Conservation (phyloP, 202 grass and related monocot species). For the Setaria viridis region DNA sequence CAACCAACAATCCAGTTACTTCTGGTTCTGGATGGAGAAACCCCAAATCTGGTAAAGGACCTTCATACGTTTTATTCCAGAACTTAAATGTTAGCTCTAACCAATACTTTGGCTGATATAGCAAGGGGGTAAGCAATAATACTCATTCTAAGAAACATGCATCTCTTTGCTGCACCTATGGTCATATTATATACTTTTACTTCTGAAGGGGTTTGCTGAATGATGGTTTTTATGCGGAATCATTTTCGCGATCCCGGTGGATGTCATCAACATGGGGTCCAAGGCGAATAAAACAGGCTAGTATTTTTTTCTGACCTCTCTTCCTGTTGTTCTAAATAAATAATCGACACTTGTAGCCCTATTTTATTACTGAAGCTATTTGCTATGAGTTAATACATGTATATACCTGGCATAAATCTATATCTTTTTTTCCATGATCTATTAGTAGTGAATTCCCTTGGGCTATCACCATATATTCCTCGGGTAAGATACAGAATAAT, state of each 20-base stretch:
- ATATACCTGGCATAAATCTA: background rate
- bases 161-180: background rate
- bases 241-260: conserved; percentile 86
- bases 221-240: conserved; percentile 86
- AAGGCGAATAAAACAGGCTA: conserved; percentile 80
- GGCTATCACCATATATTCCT: background rate
- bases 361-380: background rate
- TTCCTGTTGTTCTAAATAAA: background rate
- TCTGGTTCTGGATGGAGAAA: background rate
- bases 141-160: background rate
- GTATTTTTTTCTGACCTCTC: background rate
- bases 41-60: background rate
- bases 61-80: background rate
- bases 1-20: background rate
- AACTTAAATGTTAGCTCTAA: conserved; percentile 17
- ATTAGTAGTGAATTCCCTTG: background rate
- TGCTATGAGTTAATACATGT: background rate
- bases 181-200: conserved; percentile 22
- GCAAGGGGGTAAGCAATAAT: no score
- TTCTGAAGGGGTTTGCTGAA: conserved; percentile 79
- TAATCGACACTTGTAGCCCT: background rate
- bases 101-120: background rate
- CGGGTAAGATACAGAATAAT: background rate
- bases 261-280: conserved; percentile 80
- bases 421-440: background rate